Base-by-base conservation (phyloP, 345 rosid species). In the Camelina hispida region DNA sequence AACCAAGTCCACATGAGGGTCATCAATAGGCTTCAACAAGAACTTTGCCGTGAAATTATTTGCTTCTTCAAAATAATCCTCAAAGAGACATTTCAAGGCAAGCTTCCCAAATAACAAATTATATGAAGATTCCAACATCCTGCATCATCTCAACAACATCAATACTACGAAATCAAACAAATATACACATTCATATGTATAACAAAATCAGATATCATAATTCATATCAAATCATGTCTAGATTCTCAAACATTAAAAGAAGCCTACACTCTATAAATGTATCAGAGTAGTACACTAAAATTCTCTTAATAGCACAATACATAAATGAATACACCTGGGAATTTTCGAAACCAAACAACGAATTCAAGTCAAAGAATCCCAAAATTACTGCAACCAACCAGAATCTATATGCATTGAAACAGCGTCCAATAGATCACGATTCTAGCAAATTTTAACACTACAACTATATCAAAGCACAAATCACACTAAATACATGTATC, bases 61-160 rank as follows among this genome's bases (percentile, higher is more conserved):
- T 0, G 98, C 87, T 56, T 87, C 88, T 78, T 93, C 98, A 73
- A 89, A 87, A 81, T 91, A 91, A 83, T 93, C 97, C 53, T 91
- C 90, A 46, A 93, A 91, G 3, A 93, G 87, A 57, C 89, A 84
- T 78, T 77, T 89, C 81, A 89, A 83, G 44, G 93, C 88, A 47
- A 91, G 82, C 86, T 93, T 93, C 87, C 89, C 98, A 53, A 91
- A 91, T 74, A 93, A 50, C 78, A 91, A 2, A 66, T 89, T 84
- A 43, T 93, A 93, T 0, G 98, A 86, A 2, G 94, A 85, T 73
- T 91, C 97, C 79, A 91, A 69, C 97, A 93, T 93, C 87, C 97
- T 91, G 90, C 73, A 82, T 44, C 47, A 69, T 30, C 63, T 56
- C 66, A 47, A 20, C 14, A 51, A 9, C 47, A 38, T 18, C 7